A percentile compares a stretch with the other conserved stretches of the same genome.
Evolutionary conservation across 495 filamentous ascomycete species (phyloP).

Genomic region (Aspergillus nanangensis): DNA sequence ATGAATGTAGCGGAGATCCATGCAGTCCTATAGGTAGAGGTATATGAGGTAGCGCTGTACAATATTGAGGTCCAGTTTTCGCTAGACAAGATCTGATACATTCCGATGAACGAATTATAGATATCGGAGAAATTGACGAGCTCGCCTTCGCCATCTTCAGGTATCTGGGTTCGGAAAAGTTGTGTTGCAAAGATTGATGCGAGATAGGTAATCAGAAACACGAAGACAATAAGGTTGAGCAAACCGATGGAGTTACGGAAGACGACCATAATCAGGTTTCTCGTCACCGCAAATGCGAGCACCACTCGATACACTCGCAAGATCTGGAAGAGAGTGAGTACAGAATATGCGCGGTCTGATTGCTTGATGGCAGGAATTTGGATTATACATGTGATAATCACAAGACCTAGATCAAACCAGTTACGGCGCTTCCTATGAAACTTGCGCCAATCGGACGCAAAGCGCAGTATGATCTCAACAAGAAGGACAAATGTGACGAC

Average conservation of each 20-base stretch:
- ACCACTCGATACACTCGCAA: slow-evolving; percentile 89
- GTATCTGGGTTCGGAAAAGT: slow-evolving; percentile 84
- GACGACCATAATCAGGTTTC: slow-evolving; percentile 78
- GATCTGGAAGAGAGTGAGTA: slow-evolving; percentile 92
- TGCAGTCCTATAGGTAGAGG: slow-evolving; percentile 57
- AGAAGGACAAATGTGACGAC: slow-evolving; percentile 76
- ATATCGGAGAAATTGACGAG: slow-evolving; percentile 78
- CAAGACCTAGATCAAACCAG: slow-evolving; percentile 74
- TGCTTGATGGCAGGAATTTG: slow-evolving; percentile 77
- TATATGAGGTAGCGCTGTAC: slow-evolving; percentile 73
- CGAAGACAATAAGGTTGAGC: slow-evolving; percentile 90
- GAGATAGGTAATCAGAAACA: slow-evolving; percentile 92
- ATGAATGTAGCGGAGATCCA: slow-evolving; percentile 96
- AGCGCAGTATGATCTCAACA: slow-evolving; percentile 76
- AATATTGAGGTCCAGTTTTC: slow-evolving; percentile 92
- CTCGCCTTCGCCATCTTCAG: slow-evolving; percentile 52
- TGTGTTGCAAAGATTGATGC: slow-evolving; percentile 92
- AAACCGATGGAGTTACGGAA: slow-evolving; percentile 91
- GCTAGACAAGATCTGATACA: slow-evolving; percentile 98
- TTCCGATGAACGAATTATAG: slow-evolving; percentile 92
- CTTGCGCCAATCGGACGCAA: slow-evolving; percentile 69
- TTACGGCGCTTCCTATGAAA: slow-evolving; percentile 73
- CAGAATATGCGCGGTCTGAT: slow-evolving; percentile 75
- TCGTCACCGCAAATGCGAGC: slow-evolving; percentile 79
- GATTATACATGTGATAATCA: slow-evolving; percentile 76